Base-by-base conservation (phyloP, 1,139 yeast species). In the Lodderomyces theae region DNA sequence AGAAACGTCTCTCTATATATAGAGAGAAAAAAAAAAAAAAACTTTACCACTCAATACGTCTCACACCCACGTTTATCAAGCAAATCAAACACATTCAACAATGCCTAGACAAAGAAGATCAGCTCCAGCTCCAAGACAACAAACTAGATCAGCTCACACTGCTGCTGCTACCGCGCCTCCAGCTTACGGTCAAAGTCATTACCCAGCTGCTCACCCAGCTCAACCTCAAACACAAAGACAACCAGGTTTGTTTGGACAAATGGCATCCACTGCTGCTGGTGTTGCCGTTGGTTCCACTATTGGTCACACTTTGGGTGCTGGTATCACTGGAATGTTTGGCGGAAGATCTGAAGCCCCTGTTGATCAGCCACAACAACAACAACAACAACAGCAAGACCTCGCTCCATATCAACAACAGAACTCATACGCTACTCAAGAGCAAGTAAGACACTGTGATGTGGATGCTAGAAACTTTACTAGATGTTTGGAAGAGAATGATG, bases 191-290 rank as follows among this genome's bases (percentile, higher is more conserved):
- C 45, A 45, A n/a, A 37, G 35, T 10, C 36, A 37, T 12, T 54
- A 58, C 45, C 63, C 74, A 40, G 64, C 77, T 41, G 61, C 63
- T 37, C 69, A 64, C 35, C 66, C 75, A 23, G 55, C 70, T 32
- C 60, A 46, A 38, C 61, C 64, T 19, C 77, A 70, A 61, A 50
- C 54, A 18, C 86, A 53, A 35, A 63, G 58, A 51, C 64, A 63
- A 24, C 97, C 98, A 40, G 97, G 97, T 54, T 60, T 92, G 62
- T 90, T 92, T 59, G 86, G 94, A 46, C 96, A 92, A 69, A 92
- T 92, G 97, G 97, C 97, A 24, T 77, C 95, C 35, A 92, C 98
- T 42, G 98, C 98, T 46, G 98, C 97, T 41, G 98, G 98, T 79
- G 98, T 92, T 29, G 98, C 97, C 40, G 97, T 92, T 44, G 98